Percentiles rank a stretch among this genome's conserved stretches.
These are phyloP conservation scores for Coniella vitis DNA, from an alignment of 2,329 filamentous ascomycete species.

Conservation along the genomic window DNA sequence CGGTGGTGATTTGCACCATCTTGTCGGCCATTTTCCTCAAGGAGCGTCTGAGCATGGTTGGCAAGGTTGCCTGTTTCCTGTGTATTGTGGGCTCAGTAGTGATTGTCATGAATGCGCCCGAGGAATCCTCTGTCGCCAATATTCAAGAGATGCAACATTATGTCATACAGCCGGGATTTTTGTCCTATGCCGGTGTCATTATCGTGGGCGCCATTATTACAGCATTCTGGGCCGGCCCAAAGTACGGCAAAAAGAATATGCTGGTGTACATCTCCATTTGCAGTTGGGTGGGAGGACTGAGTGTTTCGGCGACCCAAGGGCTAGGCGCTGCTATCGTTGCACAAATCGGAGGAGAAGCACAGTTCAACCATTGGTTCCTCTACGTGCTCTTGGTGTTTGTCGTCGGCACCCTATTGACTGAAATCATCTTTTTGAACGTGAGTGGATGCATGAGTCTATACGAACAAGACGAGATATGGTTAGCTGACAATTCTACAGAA, in stretches of 20 bases:
- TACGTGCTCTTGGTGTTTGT: slow-evolving; percentile 92
- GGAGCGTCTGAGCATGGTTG: slow-evolving; percentile 89
- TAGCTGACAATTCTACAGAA: slow-evolving; percentile 53
- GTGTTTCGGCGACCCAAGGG: slow-evolving; percentile 91
- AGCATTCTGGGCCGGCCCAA: slow-evolving; percentile 74
- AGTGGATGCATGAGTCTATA: slow-evolving; percentile 33
- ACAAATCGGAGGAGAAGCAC: slow-evolving; percentile 70
- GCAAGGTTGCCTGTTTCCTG: slow-evolving; percentile 91
- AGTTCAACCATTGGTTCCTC: slow-evolving; percentile 97
- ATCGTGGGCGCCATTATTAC: slow-evolving; percentile 65
- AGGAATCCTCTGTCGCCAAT: slow-evolving; percentile 73
- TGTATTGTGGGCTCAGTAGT: slow-evolving; percentile 90
- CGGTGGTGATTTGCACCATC: slow-evolving; percentile 86
- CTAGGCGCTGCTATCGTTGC: slow-evolving; percentile 86
- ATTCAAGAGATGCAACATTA: slow-evolving; percentile 91
- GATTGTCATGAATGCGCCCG: slow-evolving; percentile 89
- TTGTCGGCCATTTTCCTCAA: slow-evolving; percentile 93
- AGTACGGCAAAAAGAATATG: slow-evolving; percentile 96
- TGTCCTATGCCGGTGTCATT: slow-evolving; percentile 77
- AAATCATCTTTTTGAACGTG: slow-evolving; percentile 94
- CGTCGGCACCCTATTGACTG: slow-evolving; percentile 77
- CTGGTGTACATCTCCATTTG: slow-evolving; percentile 95
- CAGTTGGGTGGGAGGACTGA: slow-evolving; percentile 87
- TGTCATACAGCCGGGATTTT: slow-evolving; percentile 79
- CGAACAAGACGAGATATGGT: too few species aligned